Conservation (phyloP, 1,284 basidiomycete genomes). For the Apiotrichum gamsii region DNA sequence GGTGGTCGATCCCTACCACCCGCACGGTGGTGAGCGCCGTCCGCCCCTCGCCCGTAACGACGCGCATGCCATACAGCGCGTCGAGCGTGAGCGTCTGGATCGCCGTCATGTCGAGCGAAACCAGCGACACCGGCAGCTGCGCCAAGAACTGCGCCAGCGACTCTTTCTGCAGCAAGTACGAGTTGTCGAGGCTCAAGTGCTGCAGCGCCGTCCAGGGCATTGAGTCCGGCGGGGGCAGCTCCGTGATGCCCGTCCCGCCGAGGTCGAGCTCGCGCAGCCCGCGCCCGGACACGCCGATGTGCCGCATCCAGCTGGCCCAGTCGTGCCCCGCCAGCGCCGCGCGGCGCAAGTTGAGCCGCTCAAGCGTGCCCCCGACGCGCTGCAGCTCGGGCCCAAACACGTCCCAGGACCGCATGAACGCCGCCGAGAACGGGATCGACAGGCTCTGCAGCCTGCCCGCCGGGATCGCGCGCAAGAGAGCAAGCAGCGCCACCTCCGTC, state of each 20-base stretch:
- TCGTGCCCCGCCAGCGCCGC: constrained; percentile 14
- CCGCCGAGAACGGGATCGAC: constrained; percentile 23
- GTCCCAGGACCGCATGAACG: constrained; percentile 16
- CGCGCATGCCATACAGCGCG: constrained; percentile 20
- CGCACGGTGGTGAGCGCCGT: constrained; percentile 26
- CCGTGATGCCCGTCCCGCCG: constrained; percentile 26
- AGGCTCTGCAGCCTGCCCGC: constrained; percentile 22
- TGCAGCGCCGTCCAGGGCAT: constrained; percentile 9
- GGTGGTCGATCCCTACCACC: constrained; percentile 36
- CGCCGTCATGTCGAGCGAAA: constrained; percentile 24
- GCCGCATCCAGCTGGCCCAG: neutral
- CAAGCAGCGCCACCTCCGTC: neutral
- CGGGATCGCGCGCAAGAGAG: constrained; percentile 17
- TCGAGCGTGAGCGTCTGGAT: constrained; percentile 24
- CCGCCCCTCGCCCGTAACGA: constrained; percentile 9
- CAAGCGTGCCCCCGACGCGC: constrained; percentile 19
- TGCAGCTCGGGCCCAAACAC: constrained; percentile 17
- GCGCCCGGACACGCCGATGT: constrained; percentile 9
- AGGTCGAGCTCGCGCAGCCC: constrained; percentile 27
- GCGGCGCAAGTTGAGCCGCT: constrained; percentile 27
- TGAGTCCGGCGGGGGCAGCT: constrained; percentile 11
- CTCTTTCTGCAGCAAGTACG: constrained; percentile 12
- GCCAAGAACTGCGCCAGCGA: constrained; percentile 19
- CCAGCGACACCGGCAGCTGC: constrained; percentile 19
- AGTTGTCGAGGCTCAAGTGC: constrained; percentile 23